Percentiles rank a stretch among this genome's conserved stretches.
These are phyloP conservation scores for Phaeotremella fagi DNA, from an alignment of 768 basidiomycete genomes.

Conservation along the genomic window DNA sequence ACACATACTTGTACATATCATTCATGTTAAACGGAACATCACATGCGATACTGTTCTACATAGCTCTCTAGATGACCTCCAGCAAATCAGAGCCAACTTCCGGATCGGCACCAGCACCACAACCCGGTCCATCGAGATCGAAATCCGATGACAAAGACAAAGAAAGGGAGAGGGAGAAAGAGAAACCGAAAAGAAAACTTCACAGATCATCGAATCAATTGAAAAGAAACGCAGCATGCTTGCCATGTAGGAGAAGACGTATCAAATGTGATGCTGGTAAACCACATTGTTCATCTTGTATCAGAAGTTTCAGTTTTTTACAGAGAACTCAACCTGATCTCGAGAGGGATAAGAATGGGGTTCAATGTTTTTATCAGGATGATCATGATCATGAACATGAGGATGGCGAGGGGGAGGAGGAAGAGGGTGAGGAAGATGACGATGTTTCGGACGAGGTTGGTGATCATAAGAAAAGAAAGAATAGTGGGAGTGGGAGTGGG, in stretches of 20 bases:
- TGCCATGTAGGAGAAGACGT: constrained; percentile 19
- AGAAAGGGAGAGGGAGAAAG: not conserved
- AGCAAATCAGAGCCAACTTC: too few species aligned
- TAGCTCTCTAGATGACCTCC: too few species aligned
- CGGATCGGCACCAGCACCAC: too few species aligned
- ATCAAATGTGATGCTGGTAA: constrained; percentile 26
- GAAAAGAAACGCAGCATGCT: constrained; percentile 21
- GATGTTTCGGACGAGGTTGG: constrained; percentile 10
- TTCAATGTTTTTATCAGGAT: constrained; percentile 26
- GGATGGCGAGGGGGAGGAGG: constrained; percentile 45
- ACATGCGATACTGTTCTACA: too few species aligned
- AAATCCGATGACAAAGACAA: too few species aligned
- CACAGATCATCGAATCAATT: constrained; percentile 17
- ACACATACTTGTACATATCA: too few species aligned
- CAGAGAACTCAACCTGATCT: constrained; percentile 25
- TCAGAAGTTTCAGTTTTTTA: constrained; percentile 19
- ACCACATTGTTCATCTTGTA: constrained; percentile 22
- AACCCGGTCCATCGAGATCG: too few species aligned
- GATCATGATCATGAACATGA: constrained; percentile 50
- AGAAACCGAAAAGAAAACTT: constrained; percentile 10
- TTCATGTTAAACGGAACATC: too few species aligned
- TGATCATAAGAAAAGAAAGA: not conserved
- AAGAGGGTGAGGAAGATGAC: constrained; percentile 40
- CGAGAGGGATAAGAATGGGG: constrained; percentile 23
- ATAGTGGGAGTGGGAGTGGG: not conserved